Evolutionary conservation across 2,329 filamentous ascomycete genomes (phyloP).

Genomic region (Cryoendolithus antarcticus): DNA sequence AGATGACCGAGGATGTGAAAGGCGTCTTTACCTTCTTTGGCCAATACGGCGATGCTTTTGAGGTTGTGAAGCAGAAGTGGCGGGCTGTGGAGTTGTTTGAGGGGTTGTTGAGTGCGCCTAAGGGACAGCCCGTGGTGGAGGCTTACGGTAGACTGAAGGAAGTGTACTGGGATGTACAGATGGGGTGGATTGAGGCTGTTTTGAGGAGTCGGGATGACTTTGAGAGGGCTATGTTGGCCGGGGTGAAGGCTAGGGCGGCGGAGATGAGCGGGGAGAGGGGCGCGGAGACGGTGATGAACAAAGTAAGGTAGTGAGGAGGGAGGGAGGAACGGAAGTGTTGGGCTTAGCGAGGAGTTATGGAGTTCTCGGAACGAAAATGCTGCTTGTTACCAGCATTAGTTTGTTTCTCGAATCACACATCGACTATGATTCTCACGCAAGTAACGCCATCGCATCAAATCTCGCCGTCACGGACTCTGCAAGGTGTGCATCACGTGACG

Average conservation of each 20-base stretch:
- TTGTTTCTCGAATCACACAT: too few species aligned
- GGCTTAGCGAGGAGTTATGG: too few species aligned
- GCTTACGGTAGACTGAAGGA: slow-evolving; percentile 75
- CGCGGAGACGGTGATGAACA: slow-evolving; percentile 86
- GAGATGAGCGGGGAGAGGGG: slow-evolving; percentile 71
- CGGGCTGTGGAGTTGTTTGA: slow-evolving; percentile 77
- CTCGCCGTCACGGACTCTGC: too few species aligned
- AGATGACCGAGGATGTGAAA: slow-evolving; percentile 84
- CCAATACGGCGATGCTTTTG: slow-evolving; percentile 56
- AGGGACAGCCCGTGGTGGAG: slow-evolving; percentile 59
- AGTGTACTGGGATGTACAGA: slow-evolving; percentile 84
- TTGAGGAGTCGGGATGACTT: slow-evolving; percentile 82
- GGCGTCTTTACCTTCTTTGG: slow-evolving; percentile 85
- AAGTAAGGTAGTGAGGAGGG: slow-evolving; percentile 51
- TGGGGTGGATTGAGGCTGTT: slow-evolving; percentile 91
- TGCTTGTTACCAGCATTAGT: too few species aligned
- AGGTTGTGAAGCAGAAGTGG: slow-evolving; percentile 81
- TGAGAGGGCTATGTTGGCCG: slow-evolving; percentile 76
- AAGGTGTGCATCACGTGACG: too few species aligned
- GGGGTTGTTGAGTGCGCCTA: slow-evolving; percentile 59
- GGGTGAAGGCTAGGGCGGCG: slow-evolving; percentile 78
- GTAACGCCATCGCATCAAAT: too few species aligned
- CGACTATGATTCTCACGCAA: too few species aligned
- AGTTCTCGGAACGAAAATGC: too few species aligned
- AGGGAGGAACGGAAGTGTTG: too few species aligned